Conservation (phyloP, 75 land plant species). For the Picea sitchensis region DNA sequence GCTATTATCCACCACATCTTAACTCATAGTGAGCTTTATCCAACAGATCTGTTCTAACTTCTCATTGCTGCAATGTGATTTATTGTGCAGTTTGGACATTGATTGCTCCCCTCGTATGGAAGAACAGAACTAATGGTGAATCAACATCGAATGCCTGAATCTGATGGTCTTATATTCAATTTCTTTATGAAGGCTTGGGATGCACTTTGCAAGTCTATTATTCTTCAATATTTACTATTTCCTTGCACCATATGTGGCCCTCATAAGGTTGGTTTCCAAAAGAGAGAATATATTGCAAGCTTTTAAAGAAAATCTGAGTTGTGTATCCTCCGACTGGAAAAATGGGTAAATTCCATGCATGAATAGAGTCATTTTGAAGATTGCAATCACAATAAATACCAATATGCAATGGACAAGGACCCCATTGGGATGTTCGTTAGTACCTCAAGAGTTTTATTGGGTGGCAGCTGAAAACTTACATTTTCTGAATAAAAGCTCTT, state of each 20-base stretch:
- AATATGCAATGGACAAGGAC: background rate
- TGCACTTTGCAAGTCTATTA: background rate
- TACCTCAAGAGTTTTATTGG: background rate
- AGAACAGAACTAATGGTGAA: conserved; percentile 20
- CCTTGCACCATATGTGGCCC: background rate
- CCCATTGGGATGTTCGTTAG: background rate
- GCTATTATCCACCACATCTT: background rate
- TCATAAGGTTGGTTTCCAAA: background rate
- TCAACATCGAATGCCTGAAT: conserved; percentile 1
- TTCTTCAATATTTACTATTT: background rate
- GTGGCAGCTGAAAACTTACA: background rate
- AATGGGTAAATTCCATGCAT: background rate
- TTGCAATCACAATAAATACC: background rate
- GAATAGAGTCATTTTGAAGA: background rate
- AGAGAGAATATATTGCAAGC: background rate
- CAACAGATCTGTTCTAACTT: background rate
- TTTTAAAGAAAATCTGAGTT: background rate
- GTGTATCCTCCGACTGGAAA: background rate
- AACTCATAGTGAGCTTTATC: background rate
- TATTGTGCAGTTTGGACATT: conserved; percentile 70
- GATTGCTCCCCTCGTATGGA: conserved; percentile 59
- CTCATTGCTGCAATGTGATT: background rate
- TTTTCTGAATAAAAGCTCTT: background rate
- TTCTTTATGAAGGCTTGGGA: background rate
- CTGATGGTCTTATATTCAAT: background rate